These are phyloP conservation scores for Podaxis sp. DNA, from an alignment of 768 basidiomycete genomes.

Conservation along the genomic window DNA sequence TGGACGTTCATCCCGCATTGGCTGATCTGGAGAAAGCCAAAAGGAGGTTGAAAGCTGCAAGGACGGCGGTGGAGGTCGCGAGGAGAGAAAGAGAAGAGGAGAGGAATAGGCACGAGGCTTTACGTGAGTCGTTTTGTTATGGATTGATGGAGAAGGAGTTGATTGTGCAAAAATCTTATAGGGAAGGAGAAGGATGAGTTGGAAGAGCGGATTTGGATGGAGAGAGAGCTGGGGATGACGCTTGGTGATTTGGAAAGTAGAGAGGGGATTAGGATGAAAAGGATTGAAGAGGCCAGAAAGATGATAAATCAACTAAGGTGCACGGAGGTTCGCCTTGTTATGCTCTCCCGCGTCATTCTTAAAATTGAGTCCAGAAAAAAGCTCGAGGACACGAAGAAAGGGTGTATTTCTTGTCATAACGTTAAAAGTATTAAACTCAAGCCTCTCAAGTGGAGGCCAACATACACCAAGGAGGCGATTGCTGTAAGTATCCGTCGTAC, in stretches of 20 bases:
- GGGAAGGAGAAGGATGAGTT: not conserved
- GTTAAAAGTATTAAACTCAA: not conserved
- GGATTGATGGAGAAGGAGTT: not conserved
- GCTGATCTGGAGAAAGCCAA: not conserved
- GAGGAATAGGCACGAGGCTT: not conserved
- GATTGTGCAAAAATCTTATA: not conserved
- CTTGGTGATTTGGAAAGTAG: slow-evolving; percentile 20
- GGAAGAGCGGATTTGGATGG: not conserved
- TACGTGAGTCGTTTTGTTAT: slow-evolving; percentile 3
- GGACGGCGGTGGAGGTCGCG: not conserved
- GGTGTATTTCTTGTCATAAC: not conserved
- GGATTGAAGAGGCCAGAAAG: slow-evolving; percentile 18
- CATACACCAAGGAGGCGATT: slow-evolving; percentile 14
- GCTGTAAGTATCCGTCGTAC: slow-evolving; percentile 17
- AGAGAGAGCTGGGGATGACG: slow-evolving; percentile 18
- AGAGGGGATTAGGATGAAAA: slow-evolving; percentile 21
- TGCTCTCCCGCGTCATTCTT: not conserved
- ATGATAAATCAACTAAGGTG: slow-evolving; percentile 13
- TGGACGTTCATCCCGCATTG: not conserved
- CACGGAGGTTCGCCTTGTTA: slow-evolving; percentile 12
- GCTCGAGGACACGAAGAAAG: not conserved
- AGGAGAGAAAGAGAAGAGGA: slow-evolving; percentile 12
- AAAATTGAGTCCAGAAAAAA: not conserved
- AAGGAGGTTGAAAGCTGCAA: slow-evolving; percentile 1
- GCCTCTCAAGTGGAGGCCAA: not conserved